Percentiles rank a stretch among this genome's conserved stretches.
Conservation (phyloP, 2,329 filamentous ascomycete genomes). For the Trichoderma citrinoviride region DNA sequence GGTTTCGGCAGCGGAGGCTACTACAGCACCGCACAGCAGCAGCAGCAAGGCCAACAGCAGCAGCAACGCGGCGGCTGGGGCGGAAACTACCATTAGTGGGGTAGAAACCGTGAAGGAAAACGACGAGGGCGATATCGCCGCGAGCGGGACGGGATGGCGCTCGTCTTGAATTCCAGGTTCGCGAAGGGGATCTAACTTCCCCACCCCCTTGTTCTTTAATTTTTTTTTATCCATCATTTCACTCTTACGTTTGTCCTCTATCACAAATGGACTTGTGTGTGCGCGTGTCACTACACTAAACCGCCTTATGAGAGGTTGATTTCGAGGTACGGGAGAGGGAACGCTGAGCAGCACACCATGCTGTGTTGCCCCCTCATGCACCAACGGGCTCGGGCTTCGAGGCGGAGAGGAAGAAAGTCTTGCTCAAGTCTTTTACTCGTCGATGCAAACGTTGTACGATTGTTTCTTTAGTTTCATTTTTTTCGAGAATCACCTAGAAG, state of each 20-base stretch:
- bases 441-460: constrained; percentile 40
- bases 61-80: constrained; percentile 53
- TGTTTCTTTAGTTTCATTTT: constrained; percentile 29
- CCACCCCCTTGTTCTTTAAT: not conserved
- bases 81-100: constrained; percentile 55
- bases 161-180: constrained; percentile 2
- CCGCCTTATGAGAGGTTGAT: constrained; percentile 22
- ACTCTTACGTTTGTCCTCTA: constrained; percentile 12
- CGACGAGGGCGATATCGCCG: constrained; percentile 23
- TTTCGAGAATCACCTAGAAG: constrained; percentile 34
- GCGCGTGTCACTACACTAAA: constrained; percentile 19
- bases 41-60: constrained; percentile 37
- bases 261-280: constrained; percentile 23
- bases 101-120: constrained; percentile 33
- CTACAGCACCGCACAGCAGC: constrained; percentile 42
- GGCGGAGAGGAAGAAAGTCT: constrained; percentile 21
- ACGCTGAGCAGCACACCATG: constrained; percentile 35
- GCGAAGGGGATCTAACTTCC: constrained; percentile 1
- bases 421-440: constrained; percentile 23
- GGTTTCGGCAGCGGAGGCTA: constrained; percentile 49
- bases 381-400: constrained; percentile 4
- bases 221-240: not conserved
- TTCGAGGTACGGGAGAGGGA: constrained; percentile 31
- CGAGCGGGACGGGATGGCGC: constrained; percentile 1
- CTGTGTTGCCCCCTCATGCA: constrained; percentile 27